phyloP scores from a whole-genome alignment of 192 early-diverging fungal genomes.

The Backusella parvicylindrica region DNA sequence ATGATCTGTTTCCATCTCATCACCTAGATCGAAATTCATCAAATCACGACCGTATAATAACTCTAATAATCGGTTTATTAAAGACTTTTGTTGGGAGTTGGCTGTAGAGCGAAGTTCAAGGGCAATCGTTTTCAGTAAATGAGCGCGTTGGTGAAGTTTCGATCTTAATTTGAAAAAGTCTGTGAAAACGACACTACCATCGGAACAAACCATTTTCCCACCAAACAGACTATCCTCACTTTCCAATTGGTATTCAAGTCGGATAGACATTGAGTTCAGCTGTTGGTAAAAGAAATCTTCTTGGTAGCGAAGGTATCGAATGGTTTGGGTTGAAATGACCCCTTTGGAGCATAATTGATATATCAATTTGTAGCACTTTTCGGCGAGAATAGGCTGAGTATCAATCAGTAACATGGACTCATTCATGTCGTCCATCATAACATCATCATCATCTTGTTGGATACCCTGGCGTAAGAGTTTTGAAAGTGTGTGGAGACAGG shows the following conservation, averaged over 20 bases:
- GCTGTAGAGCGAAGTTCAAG: conserved; percentile 73
- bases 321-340: conserved; percentile 66
- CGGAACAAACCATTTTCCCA: conserved; percentile 6
- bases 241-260: conserved; percentile 21
- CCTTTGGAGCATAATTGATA: conserved; percentile 75
- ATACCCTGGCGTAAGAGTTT: conserved; percentile 58
- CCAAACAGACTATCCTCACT: neutral
- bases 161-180: conserved; percentile 41
- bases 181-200: neutral
- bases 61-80: conserved; percentile 34
- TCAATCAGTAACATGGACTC: conserved; percentile 37
- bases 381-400: conserved; percentile 75
- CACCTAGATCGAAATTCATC: conserved; percentile 5
- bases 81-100: conserved; percentile 33
- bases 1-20: neutral
- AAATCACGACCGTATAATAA: conserved; percentile 34
- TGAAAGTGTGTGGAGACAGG: conserved; percentile 63
- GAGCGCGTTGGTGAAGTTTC: conserved; percentile 80
- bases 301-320: conserved; percentile 78
- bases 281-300: conserved; percentile 78
- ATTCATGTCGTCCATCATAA: conserved; percentile 4
- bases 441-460: neutral
- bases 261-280: conserved; percentile 42
- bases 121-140: conserved; percentile 82
- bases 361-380: conserved; percentile 85